Evolutionary conservation across 2,329 filamentous ascomycete genomes (phyloP), one percentile per base, ranked within the genome.

Genomic region (Cadophora gregata): DNA sequence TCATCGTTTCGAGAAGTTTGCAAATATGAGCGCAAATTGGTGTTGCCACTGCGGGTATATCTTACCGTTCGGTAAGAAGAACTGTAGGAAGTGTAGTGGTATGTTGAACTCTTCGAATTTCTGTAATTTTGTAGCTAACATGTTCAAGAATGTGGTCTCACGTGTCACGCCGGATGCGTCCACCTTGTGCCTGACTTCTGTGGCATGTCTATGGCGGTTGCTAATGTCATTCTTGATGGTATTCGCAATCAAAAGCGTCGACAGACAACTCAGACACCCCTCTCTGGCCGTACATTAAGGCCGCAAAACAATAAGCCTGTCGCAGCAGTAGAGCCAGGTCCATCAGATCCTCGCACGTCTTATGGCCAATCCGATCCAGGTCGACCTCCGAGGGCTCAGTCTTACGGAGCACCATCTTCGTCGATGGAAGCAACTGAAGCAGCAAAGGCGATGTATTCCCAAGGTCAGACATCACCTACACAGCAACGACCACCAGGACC

Each of bases 21-120:
- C 93, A 71, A 99, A 99, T 76, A 92, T 99, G 81, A 96, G 94
- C 19, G 96, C 96, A 73, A 99, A 98, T 78, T 99, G 96, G 96
- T 99, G 96, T 81, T 99, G 96, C 77, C 96, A 99, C 80, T 99
- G 96, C 78, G 96, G 96, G 75, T 98, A 97, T 77, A 91, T 99
- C 72, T 82, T 99, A 60, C 94, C 96, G 0, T 91, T 99, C 77
- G 96, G 96, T 67, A 93, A 94, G 78, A 97, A 97, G 80, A 97
- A 97, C 79, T 93, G 92, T 77, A 89, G 96, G 76, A 96, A 94
- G 80, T 99, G 96, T 79, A 88, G 89, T 78, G 92, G 92, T 93
- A 87, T 73, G 84, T 76, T 29, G 29, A 5, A 16, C 0, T 45
- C 38, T 31, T 29, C 19, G 4, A 31, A 50, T 16, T 42, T 42